Evolutionary conservation across 1,284 basidiomycete genomes (phyloP).

Genomic region (Golubevia pallescens): DNA sequence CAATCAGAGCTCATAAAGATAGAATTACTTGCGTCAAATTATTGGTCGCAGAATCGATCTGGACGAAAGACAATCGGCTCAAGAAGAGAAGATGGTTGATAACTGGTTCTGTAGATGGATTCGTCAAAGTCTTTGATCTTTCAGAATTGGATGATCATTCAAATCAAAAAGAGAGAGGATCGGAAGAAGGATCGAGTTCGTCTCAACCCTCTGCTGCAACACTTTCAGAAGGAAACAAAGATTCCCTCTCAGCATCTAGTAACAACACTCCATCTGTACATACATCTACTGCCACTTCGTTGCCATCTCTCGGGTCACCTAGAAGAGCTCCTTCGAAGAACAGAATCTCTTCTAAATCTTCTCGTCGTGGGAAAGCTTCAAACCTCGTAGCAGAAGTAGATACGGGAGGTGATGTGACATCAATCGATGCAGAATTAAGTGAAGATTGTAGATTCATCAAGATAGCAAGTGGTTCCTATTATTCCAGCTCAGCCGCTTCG

Average conservation of each 20-base stretch:
- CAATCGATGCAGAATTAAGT: slow-evolving; percentile 20
- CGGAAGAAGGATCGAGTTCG: neutral
- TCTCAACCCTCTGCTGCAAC: neutral
- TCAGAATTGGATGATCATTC: neutral
- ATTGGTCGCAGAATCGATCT: slow-evolving; percentile 4
- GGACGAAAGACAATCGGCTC: neutral
- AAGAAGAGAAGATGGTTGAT: slow-evolving; percentile 11
- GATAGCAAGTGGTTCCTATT: slow-evolving; percentile 25
- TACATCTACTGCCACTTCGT: slow-evolving; percentile 4
- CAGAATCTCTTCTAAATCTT: slow-evolving; percentile 8
- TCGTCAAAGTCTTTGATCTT: slow-evolving; percentile 22
- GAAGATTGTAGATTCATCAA: neutral
- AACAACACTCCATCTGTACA: neutral
- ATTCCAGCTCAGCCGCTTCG: neutral
- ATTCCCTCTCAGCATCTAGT: neutral
- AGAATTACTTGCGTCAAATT: slow-evolving; percentile 25
- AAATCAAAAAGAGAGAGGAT: slow-evolving; percentile 6
- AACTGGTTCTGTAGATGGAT: slow-evolving; percentile 26
- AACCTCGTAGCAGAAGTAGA: slow-evolving; percentile 17
- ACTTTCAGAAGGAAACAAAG: too few species aligned
- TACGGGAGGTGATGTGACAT: slow-evolving; percentile 22
- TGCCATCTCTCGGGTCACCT: neutral
- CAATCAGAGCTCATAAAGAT: slow-evolving; percentile 24
- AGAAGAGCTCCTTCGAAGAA: slow-evolving; percentile 5
- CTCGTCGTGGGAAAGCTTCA: neutral